Conservation (phyloP, 306 rosid species). For the Parietaria judaica region DNA sequence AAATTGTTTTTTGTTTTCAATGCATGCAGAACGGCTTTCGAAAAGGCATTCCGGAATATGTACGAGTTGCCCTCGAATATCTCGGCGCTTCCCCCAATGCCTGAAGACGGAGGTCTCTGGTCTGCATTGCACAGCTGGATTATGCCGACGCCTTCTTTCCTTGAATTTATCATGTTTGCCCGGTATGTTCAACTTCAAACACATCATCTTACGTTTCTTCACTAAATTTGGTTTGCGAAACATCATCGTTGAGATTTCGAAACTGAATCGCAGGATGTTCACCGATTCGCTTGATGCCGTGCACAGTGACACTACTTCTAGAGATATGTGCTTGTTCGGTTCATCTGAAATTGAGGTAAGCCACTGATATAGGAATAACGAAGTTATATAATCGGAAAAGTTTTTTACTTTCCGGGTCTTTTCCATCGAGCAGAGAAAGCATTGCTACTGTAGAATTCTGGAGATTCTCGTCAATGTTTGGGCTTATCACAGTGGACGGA, state of each 20-base stretch:
- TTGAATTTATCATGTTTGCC: conserved; percentile 85
- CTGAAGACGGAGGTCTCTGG: conserved; percentile 89
- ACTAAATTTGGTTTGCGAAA: conserved; percentile 8
- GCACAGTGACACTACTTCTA: conserved; percentile 38
- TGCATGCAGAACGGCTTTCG: conserved; percentile 64
- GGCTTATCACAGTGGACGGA: conserved; percentile 94
- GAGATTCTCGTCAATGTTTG: conserved; percentile 90
- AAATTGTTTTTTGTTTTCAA: conserved; percentile 5
- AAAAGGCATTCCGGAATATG: conserved; percentile 64
- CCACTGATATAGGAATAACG: neutral
- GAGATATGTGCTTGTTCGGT: conserved; percentile 48
- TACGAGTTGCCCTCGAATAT: conserved; percentile 50
- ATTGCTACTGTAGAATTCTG: conserved; percentile 77
- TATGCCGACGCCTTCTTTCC: conserved; percentile 97
- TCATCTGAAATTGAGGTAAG: conserved; percentile 77
- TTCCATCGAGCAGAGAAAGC: conserved; percentile 44
- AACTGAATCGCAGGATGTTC: conserved; percentile 67
- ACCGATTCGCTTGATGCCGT: conserved; percentile 76
- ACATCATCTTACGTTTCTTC: neutral
- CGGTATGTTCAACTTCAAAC: conserved; percentile 38
- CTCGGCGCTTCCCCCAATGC: conserved; percentile 94
- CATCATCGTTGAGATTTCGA: conserved; percentile 9
- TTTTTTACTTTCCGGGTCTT: conserved; percentile 1
- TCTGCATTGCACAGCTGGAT: conserved; percentile 94
- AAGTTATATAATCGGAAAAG: neutral